Percentiles rank a stretch among this genome's conserved stretches.
Conservation (phyloP, 306 rosid genomes). For the Fragaria iinumae region DNA sequence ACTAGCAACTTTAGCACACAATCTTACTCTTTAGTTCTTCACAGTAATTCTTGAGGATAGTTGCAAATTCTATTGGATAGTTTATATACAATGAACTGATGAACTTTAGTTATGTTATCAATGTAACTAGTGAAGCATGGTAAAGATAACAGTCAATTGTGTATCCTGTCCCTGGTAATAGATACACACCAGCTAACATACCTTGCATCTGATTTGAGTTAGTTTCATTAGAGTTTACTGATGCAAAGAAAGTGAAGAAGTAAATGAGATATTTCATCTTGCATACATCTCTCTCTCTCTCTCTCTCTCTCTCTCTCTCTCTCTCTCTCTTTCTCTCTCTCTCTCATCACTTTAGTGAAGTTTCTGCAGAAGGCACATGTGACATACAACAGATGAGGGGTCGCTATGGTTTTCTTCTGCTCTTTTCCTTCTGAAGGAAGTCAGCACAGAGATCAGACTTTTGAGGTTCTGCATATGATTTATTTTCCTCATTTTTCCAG, state of each 20-base stretch:
- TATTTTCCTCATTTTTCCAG: background rate
- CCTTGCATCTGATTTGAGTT: background rate
- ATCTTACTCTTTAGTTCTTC: background rate
- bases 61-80: background rate
- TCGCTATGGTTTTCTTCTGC: conserved; percentile 77
- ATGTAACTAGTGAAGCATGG: background rate
- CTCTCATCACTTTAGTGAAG: background rate
- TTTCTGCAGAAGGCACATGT: background rate
- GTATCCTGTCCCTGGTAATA: background rate
- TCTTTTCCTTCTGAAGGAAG: conserved; percentile 79
- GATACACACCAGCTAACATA: background rate
- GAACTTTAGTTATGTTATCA: background rate
- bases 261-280: no score
- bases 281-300: no score
- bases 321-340: no score
- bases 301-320: no score
- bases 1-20: background rate
- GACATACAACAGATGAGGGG: conserved; percentile 85
- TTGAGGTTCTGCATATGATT: conserved; percentile 35
- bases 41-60: background rate
- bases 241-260: background rate
- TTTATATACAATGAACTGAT: background rate
- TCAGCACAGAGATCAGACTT: conserved; percentile 46
- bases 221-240: background rate
- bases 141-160: background rate